A percentile compares a stretch with the other conserved stretches of the same genome.
Conservation (phyloP, 768 basidiomycete genomes). For the Termitomyces sp. region DNA sequence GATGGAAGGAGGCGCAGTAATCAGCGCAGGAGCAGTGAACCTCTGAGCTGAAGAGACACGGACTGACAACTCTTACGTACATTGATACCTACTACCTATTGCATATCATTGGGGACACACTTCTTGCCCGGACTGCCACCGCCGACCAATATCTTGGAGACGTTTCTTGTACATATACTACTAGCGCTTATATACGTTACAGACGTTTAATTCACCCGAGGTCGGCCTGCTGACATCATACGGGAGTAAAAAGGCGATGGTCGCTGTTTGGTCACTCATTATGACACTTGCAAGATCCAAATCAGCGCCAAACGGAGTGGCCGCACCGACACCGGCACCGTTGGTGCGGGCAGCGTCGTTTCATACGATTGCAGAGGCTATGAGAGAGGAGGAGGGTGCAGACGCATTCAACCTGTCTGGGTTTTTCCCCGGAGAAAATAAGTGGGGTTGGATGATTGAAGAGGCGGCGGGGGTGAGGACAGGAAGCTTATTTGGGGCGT, state of each 20-base stretch:
- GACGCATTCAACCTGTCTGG: constrained; percentile 45
- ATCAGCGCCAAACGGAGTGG: constrained; percentile 23
- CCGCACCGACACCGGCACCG: constrained; percentile 4
- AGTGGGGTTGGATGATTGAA: constrained; percentile 37
- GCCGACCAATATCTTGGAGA: constrained; percentile 5
- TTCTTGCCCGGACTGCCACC: constrained; percentile 1
- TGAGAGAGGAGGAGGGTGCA: constrained; percentile 14
- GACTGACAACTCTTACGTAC: neutral
- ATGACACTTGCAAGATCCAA: constrained; percentile 21
- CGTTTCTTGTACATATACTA: constrained; percentile 2
- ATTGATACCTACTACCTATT: neutral
- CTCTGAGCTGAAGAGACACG: constrained; percentile 17
- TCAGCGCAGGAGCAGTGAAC: constrained; percentile 30
- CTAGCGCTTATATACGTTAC: neutral
- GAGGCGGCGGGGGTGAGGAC: constrained; percentile 9
- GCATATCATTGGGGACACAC: constrained; percentile 4
- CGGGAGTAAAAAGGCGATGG: neutral
- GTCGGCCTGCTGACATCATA: constrained; percentile 13
- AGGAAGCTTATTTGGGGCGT: constrained; percentile 15
- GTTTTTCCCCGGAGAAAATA: constrained; percentile 39
- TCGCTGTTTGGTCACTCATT: neutral
- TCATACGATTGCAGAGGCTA: constrained; percentile 7
- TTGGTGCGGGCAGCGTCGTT: constrained; percentile 19
- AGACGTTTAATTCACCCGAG: neutral
- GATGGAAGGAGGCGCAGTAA: constrained; percentile 27